These are phyloP conservation scores for Dictyostelium brefeldianum DNA, from an alignment of 78 protist species.

Conservation along the genomic window DNA sequence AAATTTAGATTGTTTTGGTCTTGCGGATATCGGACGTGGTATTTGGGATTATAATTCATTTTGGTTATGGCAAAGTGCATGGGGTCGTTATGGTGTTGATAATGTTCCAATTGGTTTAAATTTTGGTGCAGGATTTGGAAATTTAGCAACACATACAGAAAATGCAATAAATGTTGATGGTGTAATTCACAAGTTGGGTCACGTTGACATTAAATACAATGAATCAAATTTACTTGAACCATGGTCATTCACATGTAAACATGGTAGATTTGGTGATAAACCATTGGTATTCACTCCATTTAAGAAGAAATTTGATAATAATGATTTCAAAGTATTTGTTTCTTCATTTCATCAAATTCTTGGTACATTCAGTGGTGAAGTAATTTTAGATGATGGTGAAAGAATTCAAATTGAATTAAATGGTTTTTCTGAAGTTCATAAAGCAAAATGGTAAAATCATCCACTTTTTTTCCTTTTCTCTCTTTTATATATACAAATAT, in stretches of 20 bases:
- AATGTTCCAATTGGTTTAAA: slow-evolving; percentile 38
- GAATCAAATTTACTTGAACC: slow-evolving; percentile 11
- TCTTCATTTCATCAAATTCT: slow-evolving; percentile 64
- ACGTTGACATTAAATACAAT: slow-evolving; percentile 30
- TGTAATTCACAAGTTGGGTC: slow-evolving; percentile 49
- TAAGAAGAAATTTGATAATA: slow-evolving; percentile 15
- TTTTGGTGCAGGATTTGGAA: slow-evolving; percentile 58
- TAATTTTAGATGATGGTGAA: slow-evolving; percentile 22
- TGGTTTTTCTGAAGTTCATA: slow-evolving; percentile 33
- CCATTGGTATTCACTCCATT: slow-evolving; percentile 57
- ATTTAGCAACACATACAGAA: slow-evolving; percentile 62
- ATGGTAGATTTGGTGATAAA: slow-evolving; percentile 57
- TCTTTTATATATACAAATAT: too few relatives aligned
- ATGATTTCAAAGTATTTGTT: slow-evolving; percentile 17
- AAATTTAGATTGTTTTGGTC: slow-evolving; percentile 19
- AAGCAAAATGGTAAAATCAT: slow-evolving; percentile 51
- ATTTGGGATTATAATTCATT: slow-evolving; percentile 54
- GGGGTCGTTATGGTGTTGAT: slow-evolving; percentile 31
- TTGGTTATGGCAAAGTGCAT: slow-evolving; percentile 56
- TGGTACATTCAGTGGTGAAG: slow-evolving; percentile 36
- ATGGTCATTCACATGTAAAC: slow-evolving; percentile 67
- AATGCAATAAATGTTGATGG: slow-evolving; percentile 57
- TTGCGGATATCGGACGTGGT: slow-evolving; percentile 74
- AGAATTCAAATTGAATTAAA: background rate
- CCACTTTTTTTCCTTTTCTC: too few relatives aligned